Base-by-base conservation (phyloP, 2,329 filamentous ascomycete genomes). In the Fusarium camptoceras region DNA sequence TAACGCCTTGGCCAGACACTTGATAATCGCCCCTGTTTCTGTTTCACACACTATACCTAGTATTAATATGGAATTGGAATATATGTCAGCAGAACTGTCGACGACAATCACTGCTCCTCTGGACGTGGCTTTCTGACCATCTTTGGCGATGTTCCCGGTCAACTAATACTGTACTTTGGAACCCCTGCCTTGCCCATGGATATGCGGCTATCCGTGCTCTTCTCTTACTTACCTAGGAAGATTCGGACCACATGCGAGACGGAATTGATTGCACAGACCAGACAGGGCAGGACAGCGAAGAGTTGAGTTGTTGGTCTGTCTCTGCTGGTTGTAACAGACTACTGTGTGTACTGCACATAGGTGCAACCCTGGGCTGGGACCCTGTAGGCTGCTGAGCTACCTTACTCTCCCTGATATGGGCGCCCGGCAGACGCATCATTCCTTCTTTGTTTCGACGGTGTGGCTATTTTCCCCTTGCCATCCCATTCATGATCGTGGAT, bases 221-320 rank as follows among this genome's bases (percentile, higher is more conserved):
- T 39, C 37, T 67, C 55, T 39, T 55, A 56, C 62, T 56, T 63
- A 70, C 47, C 55, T 63, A 54, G 51, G 46, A 49, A 55, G 46
- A 55, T 64, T 53, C 47, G 44, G 46, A 59, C 53, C 66, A 55
- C 39, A 53, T 67, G 18, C 24, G 59, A 70, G 66, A 69, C 62
- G 57, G 56, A 55, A 67, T 57, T 43, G 49, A 44, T 50, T 67
- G 62, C 67, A 70, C 67, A 70, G 67, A 70, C 67, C 67, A 53
- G 53, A 53, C n/a, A 34, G 28, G 60, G 30, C 49, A 48, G 59
- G 61, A 55, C 55, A 66, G 66, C 28, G 60, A 62, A 20, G 48
- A 51, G 48, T 51, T 51, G 48, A 51, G 48, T 51, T 37, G 31
- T 27, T 22, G 24, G 22, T 22, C 11, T 48, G 46, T 15, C 48